Evolutionary conservation across 2,329 filamentous ascomycete species (phyloP).

Genomic region (Bipolaris oryzae): DNA sequence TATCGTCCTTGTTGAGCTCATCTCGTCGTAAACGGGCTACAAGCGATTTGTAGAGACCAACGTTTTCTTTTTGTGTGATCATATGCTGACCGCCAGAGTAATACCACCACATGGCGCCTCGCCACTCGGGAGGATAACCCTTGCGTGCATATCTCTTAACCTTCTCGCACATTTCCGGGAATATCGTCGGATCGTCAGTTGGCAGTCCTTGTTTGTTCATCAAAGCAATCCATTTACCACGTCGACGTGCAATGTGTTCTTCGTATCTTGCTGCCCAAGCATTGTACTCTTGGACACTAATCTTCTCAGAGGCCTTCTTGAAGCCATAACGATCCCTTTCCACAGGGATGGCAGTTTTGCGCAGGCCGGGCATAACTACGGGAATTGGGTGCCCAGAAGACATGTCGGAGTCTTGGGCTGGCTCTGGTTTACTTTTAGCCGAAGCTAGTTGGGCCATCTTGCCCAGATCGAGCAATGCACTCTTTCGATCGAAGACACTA

Average conservation of each 20-base stretch:
- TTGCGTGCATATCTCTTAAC: constrained; percentile 91
- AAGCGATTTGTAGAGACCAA: constrained; percentile 74
- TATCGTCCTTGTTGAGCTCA: constrained; percentile 71
- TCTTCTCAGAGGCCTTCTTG: constrained; percentile 81
- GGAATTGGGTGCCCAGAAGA: constrained; percentile 8
- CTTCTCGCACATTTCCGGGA: constrained; percentile 80
- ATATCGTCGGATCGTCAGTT: constrained; percentile 73
- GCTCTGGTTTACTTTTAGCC: constrained; percentile 18
- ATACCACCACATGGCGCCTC: constrained; percentile 96
- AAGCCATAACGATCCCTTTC: constrained; percentile 87
- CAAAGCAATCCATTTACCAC: constrained; percentile 80
- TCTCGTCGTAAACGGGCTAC: constrained; percentile 69
- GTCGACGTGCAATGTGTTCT: constrained; percentile 73
- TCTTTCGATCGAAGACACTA: constrained; percentile 44
- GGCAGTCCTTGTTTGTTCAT: constrained; percentile 77
- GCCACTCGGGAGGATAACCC: constrained; percentile 90
- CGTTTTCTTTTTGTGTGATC: constrained; percentile 69
- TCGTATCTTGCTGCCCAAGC: constrained; percentile 78
- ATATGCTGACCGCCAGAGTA: constrained; percentile 88
- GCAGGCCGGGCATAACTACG: constrained; percentile 17
- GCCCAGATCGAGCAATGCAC: constrained; percentile 35
- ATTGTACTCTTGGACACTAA: constrained; percentile 79
- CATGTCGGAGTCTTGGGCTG: background rate
- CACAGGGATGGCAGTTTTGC: constrained; percentile 33
- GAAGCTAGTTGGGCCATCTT: constrained; percentile 21